Evolutionary conservation across 2,329 filamentous ascomycete genomes (phyloP).

Genomic region (Didymellaceae sp.): DNA sequence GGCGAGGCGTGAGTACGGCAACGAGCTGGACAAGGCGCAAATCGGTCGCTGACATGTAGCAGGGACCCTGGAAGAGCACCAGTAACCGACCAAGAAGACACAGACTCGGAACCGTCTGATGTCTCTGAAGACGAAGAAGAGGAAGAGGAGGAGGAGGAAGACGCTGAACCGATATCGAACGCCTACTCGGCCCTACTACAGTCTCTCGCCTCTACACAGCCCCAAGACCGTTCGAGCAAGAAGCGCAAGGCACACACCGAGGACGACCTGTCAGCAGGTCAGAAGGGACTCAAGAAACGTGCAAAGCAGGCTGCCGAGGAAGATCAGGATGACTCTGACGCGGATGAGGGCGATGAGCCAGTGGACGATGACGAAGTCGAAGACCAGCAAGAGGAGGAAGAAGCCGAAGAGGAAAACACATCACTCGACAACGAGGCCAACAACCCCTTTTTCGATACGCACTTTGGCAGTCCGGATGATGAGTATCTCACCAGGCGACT

Average conservation of each 20-base stretch:
- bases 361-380: constrained; percentile 16
- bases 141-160: constrained; percentile 18
- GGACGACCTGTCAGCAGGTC: constrained; percentile 1
- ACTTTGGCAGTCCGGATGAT: constrained; percentile 75
- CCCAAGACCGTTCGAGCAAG: constrained; percentile 55
- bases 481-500: constrained; percentile 61
- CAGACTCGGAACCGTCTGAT: constrained; percentile 33
- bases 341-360: constrained; percentile 13
- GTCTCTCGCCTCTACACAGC: constrained; percentile 55
- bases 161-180: constrained; percentile 38
- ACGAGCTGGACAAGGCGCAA: constrained; percentile 4
- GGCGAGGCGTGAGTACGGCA: constrained; percentile 41
- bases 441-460: constrained; percentile 72
- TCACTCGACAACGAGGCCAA: constrained; percentile 54
- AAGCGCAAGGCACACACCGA: constrained; percentile 58
- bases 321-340: constrained; percentile 1
- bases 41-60: constrained; percentile 21
- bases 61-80: constrained; percentile 25
- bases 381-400: constrained; percentile 24
- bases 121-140: constrained; percentile 39
- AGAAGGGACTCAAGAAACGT: constrained; percentile 2
- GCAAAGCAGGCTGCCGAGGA: constrained; percentile 5
- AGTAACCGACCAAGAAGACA: constrained; percentile 29
- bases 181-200: constrained; percentile 66
- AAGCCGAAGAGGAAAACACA: constrained; percentile 22